Base-by-base conservation (phyloP, 352 stramenopile species). In the Globisporangium yorkense region DNA sequence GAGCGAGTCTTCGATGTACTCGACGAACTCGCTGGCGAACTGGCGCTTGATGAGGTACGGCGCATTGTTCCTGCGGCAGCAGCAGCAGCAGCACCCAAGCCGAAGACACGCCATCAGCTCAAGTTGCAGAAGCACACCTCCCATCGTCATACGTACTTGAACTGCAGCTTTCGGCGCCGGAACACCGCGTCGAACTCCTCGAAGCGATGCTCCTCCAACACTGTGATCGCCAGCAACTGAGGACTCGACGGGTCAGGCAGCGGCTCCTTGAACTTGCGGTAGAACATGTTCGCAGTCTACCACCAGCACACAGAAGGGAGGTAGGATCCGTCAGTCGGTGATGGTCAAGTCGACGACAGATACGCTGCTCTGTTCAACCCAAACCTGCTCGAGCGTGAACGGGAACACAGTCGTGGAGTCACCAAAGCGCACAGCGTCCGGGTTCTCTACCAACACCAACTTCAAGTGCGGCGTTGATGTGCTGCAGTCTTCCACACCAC, bases 211-310 rank as follows among this genome's bases (percentile, higher is more conserved):
- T 89, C 76, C 35, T 88, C 73, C 5, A 84, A 31, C 39, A 76
- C 37, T 3, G 70, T 61, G 40, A 87, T 74, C 7, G 61, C 71
- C 27, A 76, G 49, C 2, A 87, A 56, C 41, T 85, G 62, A n/a
- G 57, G 57, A n/a, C 57, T 63, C 33, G 67, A 70, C n/a, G 71
- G 71, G 43, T 89, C 84, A 10, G 84, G 84, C 2, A 91, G 59
- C 0, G 84, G 84, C 50, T 89, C 72, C 46, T 89, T 90, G 66
- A 90, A 93, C 46, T 88, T 89, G 45, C 84, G 79, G 51, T 89
- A 93, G 55, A 88, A 88, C 47, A 90, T 65, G 31, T 90, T 64
- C 10, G 71, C 68, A 37, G 76, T 82, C 77, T 89, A 31, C 18
- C 40, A 12, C 8, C 43, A 5, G 18, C 16, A 24, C 29, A 31